Evolutionary conservation across 176 grass and related monocot species (phyloP), one percentile per base, ranked within the genome.

Genomic region (Elymus sibiricus): DNA sequence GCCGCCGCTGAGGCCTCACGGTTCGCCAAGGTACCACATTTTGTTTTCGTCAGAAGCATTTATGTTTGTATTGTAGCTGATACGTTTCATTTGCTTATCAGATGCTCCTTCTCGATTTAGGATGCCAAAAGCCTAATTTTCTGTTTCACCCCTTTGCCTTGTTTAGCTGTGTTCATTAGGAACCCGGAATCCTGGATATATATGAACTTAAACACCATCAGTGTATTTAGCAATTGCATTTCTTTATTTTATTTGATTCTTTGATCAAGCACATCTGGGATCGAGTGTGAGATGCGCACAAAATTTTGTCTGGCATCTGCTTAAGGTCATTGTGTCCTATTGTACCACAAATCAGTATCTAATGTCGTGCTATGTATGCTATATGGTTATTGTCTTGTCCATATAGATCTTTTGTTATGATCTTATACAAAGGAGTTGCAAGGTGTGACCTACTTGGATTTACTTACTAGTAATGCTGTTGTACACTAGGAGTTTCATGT

Each of bases 11-110:
- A 99, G 59, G 92, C 84, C 49, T 79, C 90, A 74, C 44, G 80
- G 25, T 93, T 90, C 16, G 94, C 93, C 73, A 94, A 94, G 94
- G 97, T 99, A 90, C 79, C 53, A 17, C 35, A 43, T 59, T 69
- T 38, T 78, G 31, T 64, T 58, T 78, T 21, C 12, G 9, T 15
- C 27, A 26, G 31, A 63, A 72, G 2, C 24, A 72, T 56, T 42
- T 51, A 22, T 46, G 11, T 24, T n/a, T 37, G 28, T 47, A 65
- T 6, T 32, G 22, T 21, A 28, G 56, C 6, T 1, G 73, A 29
- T 28, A 14, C 0, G 17, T 87, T 87, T 42, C 2, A 44, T 24
- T 63, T 27, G 0, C 19, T 16, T 31, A 44, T 59, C 14, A 9
- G 28, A 83, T 62, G 14, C 25, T 19, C 17, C 35, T 82, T 75